Evolutionary conservation across 2,329 filamentous ascomycete genomes (phyloP).

Genomic region (Beauveria medogensis): DNA sequence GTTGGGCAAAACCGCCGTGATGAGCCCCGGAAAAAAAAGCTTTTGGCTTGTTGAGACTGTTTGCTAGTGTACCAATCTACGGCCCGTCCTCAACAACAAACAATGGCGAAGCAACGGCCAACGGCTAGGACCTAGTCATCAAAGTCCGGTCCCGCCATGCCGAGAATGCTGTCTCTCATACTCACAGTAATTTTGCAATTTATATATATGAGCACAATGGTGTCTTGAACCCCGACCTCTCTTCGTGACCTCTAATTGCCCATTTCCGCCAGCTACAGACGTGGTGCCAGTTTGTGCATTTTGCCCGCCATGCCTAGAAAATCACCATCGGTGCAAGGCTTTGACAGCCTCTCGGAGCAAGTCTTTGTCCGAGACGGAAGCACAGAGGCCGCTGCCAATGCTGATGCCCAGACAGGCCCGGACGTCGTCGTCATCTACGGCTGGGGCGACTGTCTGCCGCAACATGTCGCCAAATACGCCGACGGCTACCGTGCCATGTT

Average conservation of each 20-base stretch:
- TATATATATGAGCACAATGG: no score
- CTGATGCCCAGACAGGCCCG: constrained; percentile 24
- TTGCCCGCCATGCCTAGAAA: constrained; percentile 11
- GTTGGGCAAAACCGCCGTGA: background rate
- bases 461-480: constrained; percentile 48
- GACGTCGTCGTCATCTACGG: constrained; percentile 44
- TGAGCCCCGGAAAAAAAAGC: background rate
- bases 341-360: constrained; percentile 38
- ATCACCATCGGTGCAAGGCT: constrained; percentile 30
- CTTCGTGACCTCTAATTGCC: background rate
- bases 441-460: constrained; percentile 49
- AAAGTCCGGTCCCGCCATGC: background rate
- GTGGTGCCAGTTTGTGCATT: background rate
- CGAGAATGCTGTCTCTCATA: background rate
- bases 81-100: background rate
- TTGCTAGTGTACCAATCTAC: no score
- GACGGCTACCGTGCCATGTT: constrained; percentile 43
- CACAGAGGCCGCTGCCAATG: constrained; percentile 14
- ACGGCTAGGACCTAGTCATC: background rate
- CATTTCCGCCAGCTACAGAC: background rate
- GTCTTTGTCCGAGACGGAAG: constrained; percentile 36
- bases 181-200: background rate
- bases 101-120: no score
- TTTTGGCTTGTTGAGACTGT: constrained; percentile 1
- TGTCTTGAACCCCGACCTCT: no score